A percentile compares a stretch with the other conserved stretches of the same genome.
Conservation (phyloP, 2,329 filamentous ascomycete genomes). For the Rutstroemia sp. region DNA sequence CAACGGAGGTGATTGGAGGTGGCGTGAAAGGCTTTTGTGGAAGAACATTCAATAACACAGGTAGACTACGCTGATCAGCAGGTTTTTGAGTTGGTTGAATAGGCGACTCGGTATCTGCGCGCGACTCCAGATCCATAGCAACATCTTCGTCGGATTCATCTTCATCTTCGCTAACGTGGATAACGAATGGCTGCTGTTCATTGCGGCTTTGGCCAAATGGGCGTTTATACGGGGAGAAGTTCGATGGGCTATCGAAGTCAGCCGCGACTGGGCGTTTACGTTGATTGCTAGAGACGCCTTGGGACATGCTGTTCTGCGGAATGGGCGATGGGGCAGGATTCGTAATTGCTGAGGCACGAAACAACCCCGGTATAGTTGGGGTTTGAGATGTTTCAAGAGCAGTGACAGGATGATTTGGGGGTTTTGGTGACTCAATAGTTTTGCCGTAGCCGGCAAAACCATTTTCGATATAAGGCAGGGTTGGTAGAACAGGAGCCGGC, state of each 20-base stretch:
- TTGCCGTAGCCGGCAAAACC: no score
- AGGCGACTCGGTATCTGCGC: conserved; percentile 39
- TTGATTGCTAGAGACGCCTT: conserved; percentile 11
- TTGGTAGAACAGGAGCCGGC: neutral
- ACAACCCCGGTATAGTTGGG: conserved; percentile 22
- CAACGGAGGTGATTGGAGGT: conserved; percentile 18
- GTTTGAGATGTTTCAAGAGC: neutral
- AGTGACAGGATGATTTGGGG: neutral
- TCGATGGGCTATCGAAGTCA: conserved; percentile 55
- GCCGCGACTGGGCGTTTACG: conserved; percentile 59
- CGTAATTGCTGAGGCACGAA: conserved; percentile 19
- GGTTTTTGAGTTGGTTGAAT: conserved; percentile 14
- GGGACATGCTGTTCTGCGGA: neutral
- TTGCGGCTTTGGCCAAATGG: conserved; percentile 53
- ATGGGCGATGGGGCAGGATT: conserved; percentile 8
- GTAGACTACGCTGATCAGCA: conserved; percentile 16
- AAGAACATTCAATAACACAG: conserved; percentile 34
- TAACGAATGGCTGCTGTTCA: conserved; percentile 60
- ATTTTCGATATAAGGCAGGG: no score
- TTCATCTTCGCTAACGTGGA: conserved; percentile 76
- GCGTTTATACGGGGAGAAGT: conserved; percentile 37
- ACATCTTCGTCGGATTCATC: conserved; percentile 53
- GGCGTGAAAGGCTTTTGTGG: conserved; percentile 31
- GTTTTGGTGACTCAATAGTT: neutral
- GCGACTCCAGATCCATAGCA: conserved; percentile 56